Conservation (phyloP, 768 basidiomycete species). For the Leccinum broughii region DNA sequence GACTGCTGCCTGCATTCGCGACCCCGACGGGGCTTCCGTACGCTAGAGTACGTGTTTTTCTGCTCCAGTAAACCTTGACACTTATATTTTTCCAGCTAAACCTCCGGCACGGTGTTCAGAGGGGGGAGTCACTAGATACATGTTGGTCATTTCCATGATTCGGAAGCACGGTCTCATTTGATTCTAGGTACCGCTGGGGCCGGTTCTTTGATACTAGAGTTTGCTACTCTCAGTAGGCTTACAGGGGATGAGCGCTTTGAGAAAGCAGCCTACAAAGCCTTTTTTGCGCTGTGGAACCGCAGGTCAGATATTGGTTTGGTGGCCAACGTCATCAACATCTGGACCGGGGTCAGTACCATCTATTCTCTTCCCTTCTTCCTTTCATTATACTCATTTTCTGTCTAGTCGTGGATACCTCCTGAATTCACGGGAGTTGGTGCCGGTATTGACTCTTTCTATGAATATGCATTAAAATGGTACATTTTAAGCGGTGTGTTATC, state of each 20-base stretch:
- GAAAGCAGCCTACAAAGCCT: conserved; percentile 84
- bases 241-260: conserved; percentile 91
- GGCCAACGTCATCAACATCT: conserved; percentile 86
- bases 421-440: conserved; percentile 85
- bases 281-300: conserved; percentile 92
- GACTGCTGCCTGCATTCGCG: conserved; percentile 87
- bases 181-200: conserved; percentile 83
- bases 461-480: conserved; percentile 93
- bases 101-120: conserved; percentile 72
- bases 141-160: conserved; percentile 53
- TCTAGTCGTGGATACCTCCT: conserved; percentile 68
- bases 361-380: background rate
- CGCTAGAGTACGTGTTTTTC: conserved; percentile 61
- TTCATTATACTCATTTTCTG: conserved; percentile 9
- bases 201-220: conserved; percentile 90
- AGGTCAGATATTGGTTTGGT: conserved; percentile 82
- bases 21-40: conserved; percentile 92
- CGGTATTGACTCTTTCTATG: conserved; percentile 94
- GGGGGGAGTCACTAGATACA: conserved; percentile 79
- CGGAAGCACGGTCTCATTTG: conserved; percentile 5
- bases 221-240: conserved; percentile 87
- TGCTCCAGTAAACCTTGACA: background rate
- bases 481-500: conserved; percentile 67
- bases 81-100: conserved; percentile 58
- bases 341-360: conserved; percentile 63